A percentile compares a stretch with the other conserved stretches of the same genome.
These are phyloP conservation scores for Ploettnerulaceae sp. DNA, from an alignment of 2,329 filamentous ascomycete species.

Conservation along the genomic window DNA sequence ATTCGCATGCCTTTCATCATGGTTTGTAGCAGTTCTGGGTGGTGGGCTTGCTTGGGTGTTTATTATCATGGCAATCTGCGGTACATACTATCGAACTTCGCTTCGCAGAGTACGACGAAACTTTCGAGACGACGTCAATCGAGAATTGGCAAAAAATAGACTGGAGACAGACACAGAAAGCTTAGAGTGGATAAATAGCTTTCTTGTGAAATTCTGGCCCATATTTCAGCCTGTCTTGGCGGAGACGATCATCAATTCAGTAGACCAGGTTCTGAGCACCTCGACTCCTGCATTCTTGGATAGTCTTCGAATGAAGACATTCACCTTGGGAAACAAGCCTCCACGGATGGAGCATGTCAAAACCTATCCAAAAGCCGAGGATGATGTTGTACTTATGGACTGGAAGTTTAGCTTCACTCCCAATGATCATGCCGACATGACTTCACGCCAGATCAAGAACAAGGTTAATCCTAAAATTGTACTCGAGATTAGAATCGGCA, in stretches of 20 bases:
- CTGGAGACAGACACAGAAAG: conserved; percentile 89
- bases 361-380: conserved; percentile 92
- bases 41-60: conserved; percentile 92
- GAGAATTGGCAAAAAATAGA: conserved; percentile 80
- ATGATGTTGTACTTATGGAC: conserved; percentile 96
- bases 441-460: conserved; percentile 80
- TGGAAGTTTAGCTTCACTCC: conserved; percentile 99
- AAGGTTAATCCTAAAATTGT: conserved; percentile 97
- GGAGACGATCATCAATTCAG: conserved; percentile 85
- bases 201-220: conserved; percentile 98
- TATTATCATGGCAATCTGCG: conserved; percentile 85
- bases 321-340: conserved; percentile 90
- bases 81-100: conserved; percentile 95
- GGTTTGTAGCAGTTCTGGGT: conserved; percentile 83
- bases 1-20: conserved; percentile 86
- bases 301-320: conserved; percentile 87
- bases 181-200: conserved; percentile 98
- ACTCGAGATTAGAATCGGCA: conserved; percentile 88
- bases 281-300: conserved; percentile 90
- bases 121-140: conserved; percentile 87
- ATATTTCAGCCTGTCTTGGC: conserved; percentile 95
- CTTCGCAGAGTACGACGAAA: conserved; percentile 90
- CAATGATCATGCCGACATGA: conserved; percentile 90
- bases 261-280: conserved; percentile 92
- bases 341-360: conserved; percentile 97